Evolutionary conservation across 768 basidiomycete genomes (phyloP), one percentile per base, ranked within the genome.

Genomic region (Xerocomellus amylosporus): DNA sequence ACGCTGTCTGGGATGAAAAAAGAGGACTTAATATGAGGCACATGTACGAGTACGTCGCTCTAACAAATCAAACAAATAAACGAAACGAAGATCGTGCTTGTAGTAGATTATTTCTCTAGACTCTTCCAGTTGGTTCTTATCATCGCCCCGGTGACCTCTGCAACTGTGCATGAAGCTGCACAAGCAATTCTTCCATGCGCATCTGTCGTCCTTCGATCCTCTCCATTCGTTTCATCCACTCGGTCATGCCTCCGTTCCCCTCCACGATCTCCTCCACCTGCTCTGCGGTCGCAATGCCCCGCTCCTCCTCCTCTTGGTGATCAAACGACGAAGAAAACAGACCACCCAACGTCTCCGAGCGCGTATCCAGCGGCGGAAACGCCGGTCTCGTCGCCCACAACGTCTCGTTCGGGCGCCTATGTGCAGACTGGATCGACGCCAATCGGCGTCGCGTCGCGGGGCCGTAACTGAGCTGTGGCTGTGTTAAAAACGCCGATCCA

Each of bases 121-220:
- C 4, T 14, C n/a, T 33, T 39, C 19, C 22, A 8, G 10, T 17
- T 14, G 7, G 8, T n/a, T 19, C 19, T 15, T 34, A 8, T 37
- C 15, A 8, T 31, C 14, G 24, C 4, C 12, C 14, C 30, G 4
- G n/a, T 22, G 14, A 39, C 6, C 46, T 9, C 38, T 54, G 61
- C 30, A 68, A 20, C 28, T 33, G 58, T 1, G 55, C 55, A 13
- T 59, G 58, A 40, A 77, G 62, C 43, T 73, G 68, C 22, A 73
- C 43, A 39, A 83, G 70, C 47, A 83, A 49, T 1, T 74, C 72
- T 61, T 82, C 80, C 36, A 82, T 81, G 50, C 80, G 70, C 55
- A 73, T 63, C 63, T 83, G 81, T 48, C 70, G 61, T 54, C 66
- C 66, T 54, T 82, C 80, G 26, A 82, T 74, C 31, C 58, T 52